Conservation (phyloP, 2,329 filamentous ascomycete genomes). For the Teratosphaeriaceae sp. region DNA sequence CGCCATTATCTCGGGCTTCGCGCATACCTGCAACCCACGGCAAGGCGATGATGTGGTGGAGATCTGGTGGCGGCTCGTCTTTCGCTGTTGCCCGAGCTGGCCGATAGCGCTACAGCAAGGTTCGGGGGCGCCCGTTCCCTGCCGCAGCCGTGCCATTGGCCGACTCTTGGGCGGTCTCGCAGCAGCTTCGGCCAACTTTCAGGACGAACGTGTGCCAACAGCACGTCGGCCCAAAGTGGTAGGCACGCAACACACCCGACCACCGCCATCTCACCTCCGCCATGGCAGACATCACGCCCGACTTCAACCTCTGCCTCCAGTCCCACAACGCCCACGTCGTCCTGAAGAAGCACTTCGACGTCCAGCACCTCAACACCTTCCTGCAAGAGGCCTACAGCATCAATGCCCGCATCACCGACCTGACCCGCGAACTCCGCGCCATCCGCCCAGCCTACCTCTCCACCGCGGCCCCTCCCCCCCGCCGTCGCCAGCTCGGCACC, state of each 20-base stretch:
- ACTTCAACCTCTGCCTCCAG: constrained; percentile 63
- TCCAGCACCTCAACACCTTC: constrained; percentile 65
- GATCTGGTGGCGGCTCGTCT: not conserved
- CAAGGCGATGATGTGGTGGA: not conserved
- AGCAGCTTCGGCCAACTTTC: not conserved
- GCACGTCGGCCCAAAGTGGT: too few relatives aligned
- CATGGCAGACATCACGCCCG: constrained; percentile 56
- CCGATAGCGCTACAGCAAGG: not conserved
- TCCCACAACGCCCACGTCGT: constrained; percentile 47
- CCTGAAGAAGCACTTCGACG: constrained; percentile 35
- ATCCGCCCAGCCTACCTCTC: constrained; percentile 91
- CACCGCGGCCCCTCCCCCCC: constrained; percentile 57
- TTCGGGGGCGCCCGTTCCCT: not conserved
- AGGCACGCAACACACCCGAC: too few relatives aligned
- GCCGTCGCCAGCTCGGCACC: constrained; percentile 35
- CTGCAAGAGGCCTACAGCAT: constrained; percentile 92
- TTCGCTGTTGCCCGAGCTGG: not conserved
- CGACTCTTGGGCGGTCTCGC: constrained; percentile 1
- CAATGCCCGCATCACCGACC: constrained; percentile 74
- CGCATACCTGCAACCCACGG: too few relatives aligned
- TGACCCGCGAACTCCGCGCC: constrained; percentile 71
- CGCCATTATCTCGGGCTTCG: not conserved
- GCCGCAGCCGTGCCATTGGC: too few relatives aligned
- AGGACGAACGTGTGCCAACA: too few relatives aligned
- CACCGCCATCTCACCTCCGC: too few relatives aligned